phyloP scores from a whole-genome alignment of 176 grass and related monocot species.

The maize (Zea mays) region DNA sequence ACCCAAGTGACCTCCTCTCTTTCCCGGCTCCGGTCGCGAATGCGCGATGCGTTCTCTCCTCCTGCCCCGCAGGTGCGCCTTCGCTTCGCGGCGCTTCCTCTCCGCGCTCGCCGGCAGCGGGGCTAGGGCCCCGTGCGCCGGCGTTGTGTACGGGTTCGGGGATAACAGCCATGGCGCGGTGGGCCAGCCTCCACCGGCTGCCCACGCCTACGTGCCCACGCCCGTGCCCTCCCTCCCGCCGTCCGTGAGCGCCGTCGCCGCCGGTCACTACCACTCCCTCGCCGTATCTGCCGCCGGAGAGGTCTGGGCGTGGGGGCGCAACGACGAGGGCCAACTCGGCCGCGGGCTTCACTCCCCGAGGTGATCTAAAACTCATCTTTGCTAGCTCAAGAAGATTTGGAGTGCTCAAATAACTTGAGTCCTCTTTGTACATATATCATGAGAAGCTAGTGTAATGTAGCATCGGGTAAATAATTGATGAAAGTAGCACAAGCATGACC shows the following conservation, averaged over 20 bases:
- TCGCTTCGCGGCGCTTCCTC: slow-evolving; percentile 34
- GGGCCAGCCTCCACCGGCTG: slow-evolving; percentile 42
- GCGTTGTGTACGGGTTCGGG: slow-evolving; percentile 70
- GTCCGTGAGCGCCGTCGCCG: slow-evolving; percentile 41
- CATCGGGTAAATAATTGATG: not conserved
- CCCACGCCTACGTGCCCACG: slow-evolving; percentile 64
- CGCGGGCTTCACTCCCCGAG: slow-evolving; percentile 51
- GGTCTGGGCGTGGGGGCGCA: slow-evolving; percentile 91
- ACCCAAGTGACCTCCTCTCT: slow-evolving; percentile 16
- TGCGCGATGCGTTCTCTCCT: slow-evolving; percentile 37
- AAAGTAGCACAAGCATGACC: slow-evolving; percentile 7
- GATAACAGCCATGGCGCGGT: slow-evolving; percentile 79
- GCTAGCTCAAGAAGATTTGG: not conserved
- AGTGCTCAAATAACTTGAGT: not conserved
- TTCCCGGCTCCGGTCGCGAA: not conserved
- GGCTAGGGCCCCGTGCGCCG: not conserved
- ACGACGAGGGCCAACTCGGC: slow-evolving; percentile 79
- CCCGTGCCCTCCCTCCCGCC: slow-evolving; percentile 58
- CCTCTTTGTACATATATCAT: not conserved
- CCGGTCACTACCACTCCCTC: slow-evolving; percentile 90
- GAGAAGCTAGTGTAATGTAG: not conserved
- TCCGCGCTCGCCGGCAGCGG: slow-evolving; percentile 28
- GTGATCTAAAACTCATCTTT: slow-evolving; percentile 33
- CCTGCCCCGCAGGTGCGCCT: not conserved
- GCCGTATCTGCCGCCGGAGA: slow-evolving; percentile 57